These are phyloP conservation scores for Triticum timopheevii DNA, from an alignment of 176 grass and related monocot species.

Conservation along the genomic window DNA sequence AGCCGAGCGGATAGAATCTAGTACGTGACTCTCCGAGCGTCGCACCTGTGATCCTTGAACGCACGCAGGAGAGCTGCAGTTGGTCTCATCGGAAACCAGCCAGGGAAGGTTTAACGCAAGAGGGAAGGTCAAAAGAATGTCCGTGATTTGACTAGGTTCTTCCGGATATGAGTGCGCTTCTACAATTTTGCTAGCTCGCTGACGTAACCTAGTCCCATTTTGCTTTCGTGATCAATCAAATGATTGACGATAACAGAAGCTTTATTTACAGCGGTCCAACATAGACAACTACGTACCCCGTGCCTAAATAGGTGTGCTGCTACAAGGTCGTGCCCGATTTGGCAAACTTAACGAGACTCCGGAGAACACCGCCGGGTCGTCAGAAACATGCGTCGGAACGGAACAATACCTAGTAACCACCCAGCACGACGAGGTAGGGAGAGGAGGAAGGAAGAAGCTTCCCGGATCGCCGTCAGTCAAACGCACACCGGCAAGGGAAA, in stretches of 20 bases:
- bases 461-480: background rate
- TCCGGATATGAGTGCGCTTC: background rate
- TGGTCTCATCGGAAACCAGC: too few relatives aligned
- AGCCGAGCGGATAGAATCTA: background rate
- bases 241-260: background rate
- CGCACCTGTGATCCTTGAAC: too few relatives aligned
- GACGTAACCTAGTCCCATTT: background rate
- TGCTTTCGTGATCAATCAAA: background rate
- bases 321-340: too few relatives aligned
- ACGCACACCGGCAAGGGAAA: background rate
- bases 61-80: too few relatives aligned
- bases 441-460: slow-evolving; percentile 15
- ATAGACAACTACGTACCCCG: background rate
- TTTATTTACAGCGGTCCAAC: background rate
- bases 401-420: background rate
- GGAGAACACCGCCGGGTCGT: background rate
- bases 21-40: too few relatives aligned
- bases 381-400: slow-evolving; percentile 30
- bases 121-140: background rate
- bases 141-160: background rate
- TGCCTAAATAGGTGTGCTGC: too few relatives aligned
- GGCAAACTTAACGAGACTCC: too few relatives aligned
- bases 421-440: background rate
- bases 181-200: background rate
- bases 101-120: background rate